Conservation (phyloP, 331 rosid genomes). For the Acacia pycnantha region DNA sequence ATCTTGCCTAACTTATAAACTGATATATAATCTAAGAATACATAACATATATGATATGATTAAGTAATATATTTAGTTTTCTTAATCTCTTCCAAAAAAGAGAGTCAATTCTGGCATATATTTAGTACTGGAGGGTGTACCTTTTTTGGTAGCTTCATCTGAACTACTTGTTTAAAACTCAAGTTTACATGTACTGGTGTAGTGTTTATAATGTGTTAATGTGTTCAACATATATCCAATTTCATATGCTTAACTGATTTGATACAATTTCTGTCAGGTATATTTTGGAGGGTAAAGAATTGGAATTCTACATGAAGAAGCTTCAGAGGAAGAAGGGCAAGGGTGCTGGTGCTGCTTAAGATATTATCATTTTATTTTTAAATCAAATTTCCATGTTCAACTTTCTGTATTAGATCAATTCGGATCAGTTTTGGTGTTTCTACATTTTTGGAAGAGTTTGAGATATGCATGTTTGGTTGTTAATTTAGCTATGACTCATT, state of each 20-base stretch:
- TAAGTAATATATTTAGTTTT: no score
- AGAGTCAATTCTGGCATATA: no score
- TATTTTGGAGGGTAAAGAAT: conserved; percentile 57
- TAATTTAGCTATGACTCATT: not conserved
- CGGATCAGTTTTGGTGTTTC: not conserved
- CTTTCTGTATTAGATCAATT: not conserved
- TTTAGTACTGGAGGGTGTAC: no score
- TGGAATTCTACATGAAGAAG: conserved; percentile 56
- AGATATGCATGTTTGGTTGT: not conserved
- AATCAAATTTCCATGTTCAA: not conserved
- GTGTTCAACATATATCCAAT: not conserved
- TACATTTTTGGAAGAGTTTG: not conserved
- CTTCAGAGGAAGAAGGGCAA: conserved; percentile 52
- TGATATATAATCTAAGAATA: no score
- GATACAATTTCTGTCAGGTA: conserved; percentile 21
- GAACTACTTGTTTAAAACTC: not conserved
- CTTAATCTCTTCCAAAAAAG: no score
- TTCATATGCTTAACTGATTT: not conserved
- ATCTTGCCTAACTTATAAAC: no score
- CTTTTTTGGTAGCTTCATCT: not conserved
- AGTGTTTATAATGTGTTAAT: not conserved
- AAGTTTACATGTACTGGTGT: not conserved
- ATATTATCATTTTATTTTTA: not conserved
- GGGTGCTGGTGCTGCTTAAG: conserved; percentile 36
- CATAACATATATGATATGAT: no score